Evolutionary conservation across 805 yeast species (phyloP), one percentile per base, ranked within the genome.

Genomic region (Lachancea waltii): DNA sequence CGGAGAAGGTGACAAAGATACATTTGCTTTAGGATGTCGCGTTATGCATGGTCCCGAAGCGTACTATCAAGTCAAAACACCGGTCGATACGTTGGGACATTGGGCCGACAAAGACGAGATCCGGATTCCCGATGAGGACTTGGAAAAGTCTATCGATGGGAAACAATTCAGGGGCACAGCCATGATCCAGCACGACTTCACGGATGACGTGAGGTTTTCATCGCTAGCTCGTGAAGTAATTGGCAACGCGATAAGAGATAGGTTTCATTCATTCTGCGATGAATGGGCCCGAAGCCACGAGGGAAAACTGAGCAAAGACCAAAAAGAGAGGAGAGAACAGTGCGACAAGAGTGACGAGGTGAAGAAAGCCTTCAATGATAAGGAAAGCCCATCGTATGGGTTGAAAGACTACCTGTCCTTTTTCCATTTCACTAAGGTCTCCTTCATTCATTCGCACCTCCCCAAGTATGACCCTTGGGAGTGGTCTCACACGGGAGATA

Each of bases 1-100:
- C 2, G 90, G 89, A 13, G 82, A 81, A 56, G 89, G 89, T 39
- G 90, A 82, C 54, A 81, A 81, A 52, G 89, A 82, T 46, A 80
- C 89, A 0, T 81, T 81, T 51, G 72, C 75, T 15, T 72, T 80
- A 1, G 85, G 84, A 0, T 79, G 84, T 1, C 65, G 68, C 26
- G 80, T 63, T 0, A 50, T 70, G 51, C 46, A 56, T 0, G 41
- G 36, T 3, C 14, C 21, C 4, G 65, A 33, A 65, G 32, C 41
- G 2, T 75, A 64, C 56, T 71, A 68, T 56, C 85, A 78, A 55
- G 68, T 72, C 4, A 57, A 60, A 39, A 49, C 60, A 1, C 53
- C 56, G 19, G 63, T 67, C 0, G 52, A 54, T 7, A 56, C 68
- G 2, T 56, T 64, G 34, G 75, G 75, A 7, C 58, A 64, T 47